These are phyloP conservation scores for Populus davidiana DNA, from an alignment of 345 rosid species.

Conservation along the genomic window DNA sequence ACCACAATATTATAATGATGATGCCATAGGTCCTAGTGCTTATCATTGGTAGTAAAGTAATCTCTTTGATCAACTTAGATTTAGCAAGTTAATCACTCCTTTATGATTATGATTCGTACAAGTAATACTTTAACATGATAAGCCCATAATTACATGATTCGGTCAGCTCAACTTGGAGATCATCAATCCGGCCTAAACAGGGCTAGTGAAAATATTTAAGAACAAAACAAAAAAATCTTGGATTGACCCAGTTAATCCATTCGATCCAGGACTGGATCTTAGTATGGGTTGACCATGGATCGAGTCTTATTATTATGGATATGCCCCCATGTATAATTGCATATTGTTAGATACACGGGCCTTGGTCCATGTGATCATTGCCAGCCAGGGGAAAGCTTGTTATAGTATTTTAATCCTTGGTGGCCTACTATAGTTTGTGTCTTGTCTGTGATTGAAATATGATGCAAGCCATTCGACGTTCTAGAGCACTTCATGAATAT, in stretches of 20 bases:
- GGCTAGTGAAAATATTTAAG: too few species aligned
- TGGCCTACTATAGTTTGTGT: not conserved
- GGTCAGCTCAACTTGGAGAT: too few species aligned
- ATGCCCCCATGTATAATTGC: not conserved
- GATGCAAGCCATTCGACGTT: not conserved
- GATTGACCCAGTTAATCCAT: too few species aligned
- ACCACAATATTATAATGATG: conserved; percentile 10
- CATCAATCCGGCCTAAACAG: too few species aligned
- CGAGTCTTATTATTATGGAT: too few species aligned
- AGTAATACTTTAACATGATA: not conserved
- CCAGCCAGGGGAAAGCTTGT: not conserved
- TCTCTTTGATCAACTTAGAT: not conserved
- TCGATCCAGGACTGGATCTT: too few species aligned
- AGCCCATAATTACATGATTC: not conserved
- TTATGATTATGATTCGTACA: not conserved
- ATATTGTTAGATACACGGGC: not conserved
- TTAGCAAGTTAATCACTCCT: conserved; percentile 1
- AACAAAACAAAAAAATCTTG: too few species aligned
- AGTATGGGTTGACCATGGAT: too few species aligned
- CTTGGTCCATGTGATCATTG: not conserved
- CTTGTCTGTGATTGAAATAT: not conserved
- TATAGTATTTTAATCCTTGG: not conserved
- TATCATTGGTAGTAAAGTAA: not conserved
- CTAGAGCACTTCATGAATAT: not conserved
- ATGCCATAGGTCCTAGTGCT: conserved; percentile 6